Evolutionary conservation across 139 green algal genomes (phyloP).

Genomic region (Medakamo hakoo): DNA sequence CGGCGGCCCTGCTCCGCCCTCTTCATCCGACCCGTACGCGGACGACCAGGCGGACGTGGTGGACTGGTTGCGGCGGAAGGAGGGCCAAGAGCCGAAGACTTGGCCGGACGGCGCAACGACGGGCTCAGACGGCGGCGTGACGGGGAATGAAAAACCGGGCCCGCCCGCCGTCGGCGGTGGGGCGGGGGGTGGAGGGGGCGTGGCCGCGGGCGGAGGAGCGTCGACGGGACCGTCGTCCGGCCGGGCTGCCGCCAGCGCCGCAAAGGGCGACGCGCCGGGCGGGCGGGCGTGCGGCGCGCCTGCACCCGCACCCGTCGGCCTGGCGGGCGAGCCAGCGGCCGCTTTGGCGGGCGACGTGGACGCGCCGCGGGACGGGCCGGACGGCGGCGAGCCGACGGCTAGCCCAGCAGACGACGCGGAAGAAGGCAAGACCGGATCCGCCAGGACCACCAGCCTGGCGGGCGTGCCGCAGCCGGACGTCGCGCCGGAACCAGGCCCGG

Average conservation of each 20-base stretch:
- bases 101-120: background rate
- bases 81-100: conserved; percentile 29
- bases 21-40: too few species aligned
- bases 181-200: too few species aligned
- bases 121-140: conserved; percentile 12
- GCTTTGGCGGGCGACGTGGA: background rate
- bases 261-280: too few species aligned
- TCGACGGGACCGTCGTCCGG: background rate
- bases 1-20: too few species aligned
- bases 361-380: background rate
- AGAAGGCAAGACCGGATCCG: conserved; percentile 3
- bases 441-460: conserved; percentile 10
- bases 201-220: too few species aligned
- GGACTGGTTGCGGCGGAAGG: conserved; percentile 5
- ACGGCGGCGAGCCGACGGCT: background rate
- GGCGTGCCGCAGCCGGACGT: conserved; percentile 6
- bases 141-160: conserved; percentile 24
- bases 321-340: too few species aligned
- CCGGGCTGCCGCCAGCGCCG: too few species aligned
- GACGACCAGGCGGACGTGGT: conserved; percentile 17
- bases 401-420: background rate
- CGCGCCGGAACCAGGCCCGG: conserved; percentile 13
- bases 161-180: background rate
- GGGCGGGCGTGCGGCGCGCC: too few species aligned
- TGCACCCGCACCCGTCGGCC: too few species aligned